These are phyloP conservation scores for Arabidopsis thaliana DNA, from an alignment of 345 rosid genomes.

Conservation along the genomic window TAIR10.1 NC_003074.8:5636001-5636500, in stretches of 20 bases:
- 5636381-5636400: conserved; percentile 96
- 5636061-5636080: conserved; percentile 93
- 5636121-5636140: conserved; percentile 95
- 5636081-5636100: conserved; percentile 81
- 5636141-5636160: conserved; percentile 93
- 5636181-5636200: not conserved
- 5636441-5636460: conserved; percentile 81
- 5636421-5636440: conserved; percentile 70
- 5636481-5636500: conserved; percentile 78
- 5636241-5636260: not conserved
- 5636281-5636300: conserved; percentile 80
- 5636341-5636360: conserved; percentile 66
- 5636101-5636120: conserved; percentile 86
- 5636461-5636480: conserved; percentile 91
- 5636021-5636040: conserved; percentile 38
- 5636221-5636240: not conserved
- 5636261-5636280: conserved; percentile 83
- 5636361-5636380: conserved; percentile 81
- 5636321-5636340: conserved; percentile 70
- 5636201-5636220: conserved; percentile 1
- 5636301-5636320: conserved; percentile 89
- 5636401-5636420: conserved; percentile 89
- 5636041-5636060: conserved; percentile 40
- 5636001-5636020: conserved; percentile 36
- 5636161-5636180: conserved; percentile 89